Percentiles rank a stretch among this genome's conserved stretches.
These are phyloP conservation scores for Suhomyces bolitotheri DNA, from an alignment of 1,139 yeast genomes.

Conservation along the genomic window DNA sequence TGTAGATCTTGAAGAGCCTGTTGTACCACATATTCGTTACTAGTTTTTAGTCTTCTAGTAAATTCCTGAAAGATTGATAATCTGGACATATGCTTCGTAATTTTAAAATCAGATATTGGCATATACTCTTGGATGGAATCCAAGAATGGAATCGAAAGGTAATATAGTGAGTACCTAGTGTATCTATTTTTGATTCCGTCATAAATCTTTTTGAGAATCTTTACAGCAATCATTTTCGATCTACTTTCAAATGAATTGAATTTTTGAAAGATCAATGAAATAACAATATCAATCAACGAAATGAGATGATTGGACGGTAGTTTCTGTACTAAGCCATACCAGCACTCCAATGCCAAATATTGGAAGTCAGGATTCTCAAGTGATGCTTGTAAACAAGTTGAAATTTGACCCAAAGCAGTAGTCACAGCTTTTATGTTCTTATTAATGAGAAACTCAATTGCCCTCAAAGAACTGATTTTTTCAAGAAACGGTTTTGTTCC, in stretches of 20 bases:
- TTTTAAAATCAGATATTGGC: slow-evolving; percentile 22
- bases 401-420: slow-evolving; percentile 83
- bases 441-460: slow-evolving; percentile 66
- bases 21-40: slow-evolving; percentile 73
- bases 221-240: slow-evolving; percentile 48
- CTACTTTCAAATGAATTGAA: slow-evolving; percentile 53
- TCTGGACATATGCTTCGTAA: slow-evolving; percentile 30
- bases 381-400: slow-evolving; percentile 83
- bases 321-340: slow-evolving; percentile 57
- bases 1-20: slow-evolving; percentile 75
- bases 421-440: slow-evolving; percentile 64
- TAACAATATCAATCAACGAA: slow-evolving; percentile 46
- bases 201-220: slow-evolving; percentile 45
- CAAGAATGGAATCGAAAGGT: slow-evolving; percentile 50
- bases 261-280: slow-evolving; percentile 57
- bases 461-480: slow-evolving; percentile 70
- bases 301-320: slow-evolving; percentile 54
- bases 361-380: slow-evolving; percentile 65
- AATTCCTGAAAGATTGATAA: slow-evolving; percentile 44
- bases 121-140: slow-evolving; percentile 18
- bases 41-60: slow-evolving; percentile 58
- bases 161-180: slow-evolving; percentile 46
- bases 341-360: slow-evolving; percentile 62
- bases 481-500: slow-evolving; percentile 74
- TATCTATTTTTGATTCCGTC: slow-evolving; percentile 34